Evolutionary conservation across 2,329 filamentous ascomycete species (phyloP).

Genomic region (Alternaria panax): DNA sequence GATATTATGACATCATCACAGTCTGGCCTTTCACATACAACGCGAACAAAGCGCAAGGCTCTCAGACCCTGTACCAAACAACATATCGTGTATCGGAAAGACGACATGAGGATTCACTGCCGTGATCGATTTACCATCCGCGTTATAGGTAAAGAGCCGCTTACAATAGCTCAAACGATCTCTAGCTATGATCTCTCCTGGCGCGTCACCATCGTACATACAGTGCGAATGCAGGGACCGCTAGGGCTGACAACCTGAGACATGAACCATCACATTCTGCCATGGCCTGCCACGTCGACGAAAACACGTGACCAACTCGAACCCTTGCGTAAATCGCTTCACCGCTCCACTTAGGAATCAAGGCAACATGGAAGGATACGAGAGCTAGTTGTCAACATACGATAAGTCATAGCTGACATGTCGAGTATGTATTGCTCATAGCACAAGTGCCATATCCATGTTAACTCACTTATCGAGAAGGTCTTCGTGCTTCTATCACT

Average conservation of each 20-base stretch:
- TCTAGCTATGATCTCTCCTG: neutral
- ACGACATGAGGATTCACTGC: neutral
- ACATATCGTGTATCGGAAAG: neutral
- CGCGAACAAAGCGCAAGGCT: neutral
- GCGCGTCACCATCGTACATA: neutral
- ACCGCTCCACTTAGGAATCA: constrained; percentile 21
- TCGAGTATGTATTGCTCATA: neutral
- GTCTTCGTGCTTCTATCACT: constrained; percentile 3
- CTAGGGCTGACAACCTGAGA: neutral
- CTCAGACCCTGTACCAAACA: neutral
- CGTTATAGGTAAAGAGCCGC: neutral
- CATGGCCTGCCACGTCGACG: constrained; percentile 12
- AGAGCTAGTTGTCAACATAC: neutral
- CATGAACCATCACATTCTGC: neutral
- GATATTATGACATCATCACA: constrained; percentile 1
- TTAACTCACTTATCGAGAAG: constrained; percentile 5
- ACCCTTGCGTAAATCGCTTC: constrained; percentile 22
- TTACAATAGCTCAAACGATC: neutral
- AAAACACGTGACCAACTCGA: constrained; percentile 19
- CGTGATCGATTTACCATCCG: neutral
- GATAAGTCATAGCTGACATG: constrained; percentile 1
- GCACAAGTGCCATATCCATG: constrained; percentile 6
- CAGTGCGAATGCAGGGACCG: neutral
- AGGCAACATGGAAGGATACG: constrained; percentile 11
- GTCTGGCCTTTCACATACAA: neutral